Percentiles rank a stretch among this genome's conserved stretches.
Conservation (phyloP, 352 stramenopile genomes). For the Pythium vanterpoolii region DNA sequence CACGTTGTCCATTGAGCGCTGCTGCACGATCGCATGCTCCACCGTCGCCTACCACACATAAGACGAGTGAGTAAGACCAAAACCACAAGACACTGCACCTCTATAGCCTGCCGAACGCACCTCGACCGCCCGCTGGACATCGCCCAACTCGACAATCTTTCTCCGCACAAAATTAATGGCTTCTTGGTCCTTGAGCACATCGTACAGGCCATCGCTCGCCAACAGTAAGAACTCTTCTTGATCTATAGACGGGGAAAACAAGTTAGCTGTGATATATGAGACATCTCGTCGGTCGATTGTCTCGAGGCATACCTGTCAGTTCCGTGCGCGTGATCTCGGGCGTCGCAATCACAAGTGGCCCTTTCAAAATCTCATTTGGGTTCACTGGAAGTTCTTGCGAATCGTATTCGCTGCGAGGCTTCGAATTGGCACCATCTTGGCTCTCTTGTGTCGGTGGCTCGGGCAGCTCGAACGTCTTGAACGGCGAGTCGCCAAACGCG, state of each 20-base stretch:
- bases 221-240: conserved; percentile 81
- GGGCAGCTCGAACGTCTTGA: conserved; percentile 90
- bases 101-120: conserved; percentile 22
- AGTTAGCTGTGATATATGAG: too few relatives aligned
- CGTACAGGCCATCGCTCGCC: conserved; percentile 77
- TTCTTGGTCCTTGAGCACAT: conserved; percentile 84
- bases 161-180: conserved; percentile 70
- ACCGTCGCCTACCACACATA: conserved; percentile 47
- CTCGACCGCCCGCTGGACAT: conserved; percentile 80
- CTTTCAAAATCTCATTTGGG: conserved; percentile 83
- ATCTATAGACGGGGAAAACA: conserved; percentile 24
- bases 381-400: conserved; percentile 79
- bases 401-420: conserved; percentile 66
- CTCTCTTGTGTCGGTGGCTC: conserved; percentile 32
- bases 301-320: conserved; percentile 47
- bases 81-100: too few relatives aligned
- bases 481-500: conserved; percentile 91
- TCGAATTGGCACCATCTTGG: conserved; percentile 29
- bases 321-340: conserved; percentile 75
- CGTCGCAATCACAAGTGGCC: conserved; percentile 73
- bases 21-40: conserved; percentile 78
- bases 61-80: background rate
- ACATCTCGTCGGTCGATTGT: too few relatives aligned
- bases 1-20: conserved; percentile 86
- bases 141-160: conserved; percentile 63